Percentiles rank a stretch among this genome's conserved stretches.
Conservation (phyloP, 2,329 filamentous ascomycete species). For the Madurella mycetomatis region DNA sequence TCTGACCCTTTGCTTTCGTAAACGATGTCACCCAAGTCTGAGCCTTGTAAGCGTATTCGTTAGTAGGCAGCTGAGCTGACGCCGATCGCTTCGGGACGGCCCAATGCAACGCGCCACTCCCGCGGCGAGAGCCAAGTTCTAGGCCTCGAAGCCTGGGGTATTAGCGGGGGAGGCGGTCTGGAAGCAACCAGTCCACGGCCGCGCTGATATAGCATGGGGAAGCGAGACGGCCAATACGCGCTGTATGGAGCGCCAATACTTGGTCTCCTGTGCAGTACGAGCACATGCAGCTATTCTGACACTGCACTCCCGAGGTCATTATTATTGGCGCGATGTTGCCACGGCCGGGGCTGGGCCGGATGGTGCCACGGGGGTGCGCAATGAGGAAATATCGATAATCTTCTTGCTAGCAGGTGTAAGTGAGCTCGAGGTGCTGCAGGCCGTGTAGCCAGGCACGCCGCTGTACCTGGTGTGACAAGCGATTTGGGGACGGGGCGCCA, state of each 20-base stretch:
- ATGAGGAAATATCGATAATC: too few species aligned
- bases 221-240: too few species aligned
- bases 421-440: too few species aligned
- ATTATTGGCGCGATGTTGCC: too few species aligned
- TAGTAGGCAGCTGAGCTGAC: conserved; percentile 1
- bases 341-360: too few species aligned
- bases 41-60: not conserved
- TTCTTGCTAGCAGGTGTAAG: too few species aligned
- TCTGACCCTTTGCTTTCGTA: not conserved
- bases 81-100: conserved; percentile 1
- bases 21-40: not conserved
- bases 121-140: not conserved
- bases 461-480: too few species aligned
- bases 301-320: too few species aligned
- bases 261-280: not conserved
- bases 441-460: too few species aligned
- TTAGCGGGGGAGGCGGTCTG: not conserved
- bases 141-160: not conserved
- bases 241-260: not conserved
- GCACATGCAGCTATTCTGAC: too few species aligned
- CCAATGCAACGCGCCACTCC: conserved; percentile 9
- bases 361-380: too few species aligned
- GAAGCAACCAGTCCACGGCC: not conserved
- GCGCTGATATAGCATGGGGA: not conserved
- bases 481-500: too few species aligned